Conservation (phyloP, 1,284 basidiomycete species). For the Grifola frondosa region DNA sequence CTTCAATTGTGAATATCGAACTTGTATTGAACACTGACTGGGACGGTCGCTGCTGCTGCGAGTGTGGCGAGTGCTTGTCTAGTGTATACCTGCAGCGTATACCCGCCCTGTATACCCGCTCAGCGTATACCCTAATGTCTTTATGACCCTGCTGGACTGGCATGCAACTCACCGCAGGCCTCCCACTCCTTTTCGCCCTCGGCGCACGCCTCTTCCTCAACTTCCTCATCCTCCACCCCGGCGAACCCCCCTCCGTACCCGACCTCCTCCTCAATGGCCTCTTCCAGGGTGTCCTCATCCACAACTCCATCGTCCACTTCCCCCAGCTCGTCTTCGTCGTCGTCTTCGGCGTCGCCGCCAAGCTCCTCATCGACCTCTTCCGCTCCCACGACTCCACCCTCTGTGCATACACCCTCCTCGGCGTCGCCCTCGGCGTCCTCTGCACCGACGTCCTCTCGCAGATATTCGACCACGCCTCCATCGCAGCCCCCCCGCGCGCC, state of each 20-base stretch:
- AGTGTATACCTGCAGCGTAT: slow-evolving; percentile 19
- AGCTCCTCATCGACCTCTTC: slow-evolving; percentile 61
- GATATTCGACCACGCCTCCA: slow-evolving; percentile 47
- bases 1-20: no score
- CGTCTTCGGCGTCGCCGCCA: slow-evolving; percentile 54
- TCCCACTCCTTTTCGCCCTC: slow-evolving; percentile 51
- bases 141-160: slow-evolving; percentile 19
- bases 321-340: slow-evolving; percentile 54
- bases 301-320: slow-evolving; percentile 58
- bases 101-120: slow-evolving; percentile 12
- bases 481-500: slow-evolving; percentile 7
- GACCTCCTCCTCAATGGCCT: slow-evolving; percentile 67
- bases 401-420: slow-evolving; percentile 57
- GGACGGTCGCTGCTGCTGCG: no score
- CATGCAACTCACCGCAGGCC: slow-evolving; percentile 43
- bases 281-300: slow-evolving; percentile 73
- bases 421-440: slow-evolving; percentile 61
- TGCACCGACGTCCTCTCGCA: slow-evolving; percentile 66
- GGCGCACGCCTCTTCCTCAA: slow-evolving; percentile 70
- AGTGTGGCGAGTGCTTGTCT: no score
- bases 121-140: slow-evolving; percentile 21
- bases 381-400: slow-evolving; percentile 50
- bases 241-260: slow-evolving; percentile 42
- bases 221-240: slow-evolving; percentile 36
- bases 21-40: no score